Base-by-base conservation (phyloP, 2,329 filamentous ascomycete genomes). In the Salinomyces thailandicus region DNA sequence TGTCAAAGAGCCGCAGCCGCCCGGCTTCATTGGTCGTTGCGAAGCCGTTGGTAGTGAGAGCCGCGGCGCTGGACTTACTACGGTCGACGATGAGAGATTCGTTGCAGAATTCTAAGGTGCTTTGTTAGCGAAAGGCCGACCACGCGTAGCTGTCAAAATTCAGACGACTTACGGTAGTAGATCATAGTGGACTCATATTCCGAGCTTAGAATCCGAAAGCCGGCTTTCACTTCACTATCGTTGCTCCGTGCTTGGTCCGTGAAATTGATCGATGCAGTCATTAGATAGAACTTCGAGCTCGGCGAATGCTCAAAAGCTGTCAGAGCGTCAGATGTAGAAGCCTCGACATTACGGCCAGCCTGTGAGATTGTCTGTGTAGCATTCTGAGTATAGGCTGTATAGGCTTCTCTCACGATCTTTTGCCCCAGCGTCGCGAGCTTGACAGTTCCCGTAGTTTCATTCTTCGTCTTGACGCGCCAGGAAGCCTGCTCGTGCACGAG, bases 31-130 rank as follows among this genome's bases (percentile, higher is more conserved):
- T 57, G 12, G 2, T 26, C 4, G 22, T 26, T 26, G 22, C 22
- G 22, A 67, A 61, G 5, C 61, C 62, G 27, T 51, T 43, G 0
- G 62, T 66, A 0, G 59, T 63, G 13, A 9, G 15, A 8, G 45
- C 35, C 0, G 61, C 59, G 7, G 63, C 63, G 29, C 62, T 64
- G 3, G 62, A 57, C 24, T 62, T 62, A 19, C 51, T 57, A 4
- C 62, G 59, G 35, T 66, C 63, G 14, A 67, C 49, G 20, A 64
- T 51, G 28, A 67, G 41, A 14, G 57, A 60, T 44, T 67, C 63
- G 44, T 66, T 64, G 2, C 58, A 61, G 45, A 67, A 64, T 33
- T 66, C 22, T 26, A 26, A 4, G 2, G 2, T 2, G 22, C 4
- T 9, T 26, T 26, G 22, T 26, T 26, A 26, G 22, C n/a, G 22